These are phyloP conservation scores for Tetracentron sinense DNA, from an alignment of 164 flowering plant species.

Conservation along the genomic window DNA sequence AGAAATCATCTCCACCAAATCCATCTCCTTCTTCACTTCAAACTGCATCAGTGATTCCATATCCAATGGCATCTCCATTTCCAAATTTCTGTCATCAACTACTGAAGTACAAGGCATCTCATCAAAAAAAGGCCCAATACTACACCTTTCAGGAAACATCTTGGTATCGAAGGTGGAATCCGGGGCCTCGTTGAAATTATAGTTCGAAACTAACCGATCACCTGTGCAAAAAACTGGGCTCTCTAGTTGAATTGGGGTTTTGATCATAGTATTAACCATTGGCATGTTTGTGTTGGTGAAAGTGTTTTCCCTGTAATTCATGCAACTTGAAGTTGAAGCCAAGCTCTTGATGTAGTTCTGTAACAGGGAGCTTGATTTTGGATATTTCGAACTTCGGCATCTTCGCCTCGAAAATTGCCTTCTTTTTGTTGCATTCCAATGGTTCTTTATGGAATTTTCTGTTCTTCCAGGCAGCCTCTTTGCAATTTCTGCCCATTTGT, in stretches of 20 bases:
- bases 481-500: constrained; percentile 92
- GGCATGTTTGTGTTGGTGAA: not conserved
- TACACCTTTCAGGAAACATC: constrained; percentile 29
- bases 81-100: constrained; percentile 16
- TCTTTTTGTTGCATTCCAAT: constrained; percentile 89
- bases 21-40: constrained; percentile 51
- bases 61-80: constrained; percentile 13
- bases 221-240: not conserved
- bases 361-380: constrained; percentile 46
- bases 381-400: constrained; percentile 44
- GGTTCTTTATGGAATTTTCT: constrained; percentile 86
- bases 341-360: constrained; percentile 77
- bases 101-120: constrained; percentile 17
- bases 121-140: constrained; percentile 39
- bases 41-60: constrained; percentile 19
- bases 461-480: constrained; percentile 77
- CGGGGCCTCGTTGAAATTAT: constrained; percentile 31
- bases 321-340: constrained; percentile 17
- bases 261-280: not conserved
- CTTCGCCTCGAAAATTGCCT: constrained; percentile 57
- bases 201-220: constrained; percentile 29
- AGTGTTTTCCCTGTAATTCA: not conserved
- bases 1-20: constrained; percentile 55
- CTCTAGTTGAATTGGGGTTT: not conserved
- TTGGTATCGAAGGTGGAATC: constrained; percentile 38